Base-by-base conservation (phyloP, 805 yeast genomes). In the Candida coquimbonensis region DNA sequence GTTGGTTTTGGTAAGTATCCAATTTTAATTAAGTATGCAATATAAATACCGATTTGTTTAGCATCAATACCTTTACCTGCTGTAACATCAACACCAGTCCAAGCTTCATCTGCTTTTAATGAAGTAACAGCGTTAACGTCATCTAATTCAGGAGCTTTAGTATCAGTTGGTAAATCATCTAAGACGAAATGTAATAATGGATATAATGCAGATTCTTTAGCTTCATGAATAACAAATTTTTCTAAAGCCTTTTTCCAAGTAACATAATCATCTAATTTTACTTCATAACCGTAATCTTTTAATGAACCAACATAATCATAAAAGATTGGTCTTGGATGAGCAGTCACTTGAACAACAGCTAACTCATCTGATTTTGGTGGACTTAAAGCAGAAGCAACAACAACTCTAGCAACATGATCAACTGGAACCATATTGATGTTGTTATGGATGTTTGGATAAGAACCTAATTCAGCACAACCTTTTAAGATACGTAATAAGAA, bases 381-480 rank as follows among this genome's bases (percentile, higher is more conserved):
- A 57, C 79, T 78, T 51, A 93, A 72, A 0, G 96, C 83, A 26
- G 93, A 69, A 2, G 98, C 87, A 43, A 82, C 87, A 25, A 83
- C 86, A 24, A 89, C 87, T 40, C 95, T 77, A 1, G 99, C 98
- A 53, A 93, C 99, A 60, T 93, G 99, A 57, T 95, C 97, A 38
- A 93, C 99, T 4, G 99, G 99, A 21, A 88, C 97, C 85, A 90
- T 88, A 66, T 93, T 93, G 35, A 91, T 95, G 40, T 81, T 78
- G 71, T 93, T 93, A 53, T 78, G 65, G 53, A 93, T 89, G 58
- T 84, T 85, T 32, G 99, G 99, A 55, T 78, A 83, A 42, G 73
- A 70, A 11, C 96, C 96, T 48, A 95, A 67, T 66, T 93, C 96
- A 44, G 82, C 81, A 66, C 95, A 83, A 31, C 99, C 98, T 72